Evolutionary conservation across 148 eudicot genomes (phyloP).

Genomic region (Heliosperma pusillum): DNA sequence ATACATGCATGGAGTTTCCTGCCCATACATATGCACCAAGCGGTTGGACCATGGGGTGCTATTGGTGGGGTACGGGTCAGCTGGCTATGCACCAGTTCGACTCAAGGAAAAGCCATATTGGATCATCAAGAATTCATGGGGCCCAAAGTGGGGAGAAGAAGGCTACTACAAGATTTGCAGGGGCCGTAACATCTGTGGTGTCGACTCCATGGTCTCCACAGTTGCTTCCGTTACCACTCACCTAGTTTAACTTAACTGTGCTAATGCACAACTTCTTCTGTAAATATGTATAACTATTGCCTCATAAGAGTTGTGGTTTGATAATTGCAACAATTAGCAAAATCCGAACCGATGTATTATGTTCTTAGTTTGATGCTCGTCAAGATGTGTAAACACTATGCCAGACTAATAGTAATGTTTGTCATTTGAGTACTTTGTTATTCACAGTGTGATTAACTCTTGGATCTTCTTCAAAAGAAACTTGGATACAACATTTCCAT

Average conservation of each 20-base stretch:
- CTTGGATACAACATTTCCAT: too few relatives aligned
- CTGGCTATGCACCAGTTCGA: conserved; percentile 56
- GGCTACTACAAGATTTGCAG: conserved; percentile 77
- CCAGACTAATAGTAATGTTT: not conserved
- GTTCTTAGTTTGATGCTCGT: not conserved
- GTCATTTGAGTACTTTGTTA: not conserved
- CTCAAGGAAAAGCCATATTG: conserved; percentile 81
- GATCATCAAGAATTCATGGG: conserved; percentile 93
- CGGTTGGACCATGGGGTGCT: conserved; percentile 76
- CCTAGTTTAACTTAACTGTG: not conserved
- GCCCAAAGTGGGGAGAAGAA: conserved; percentile 69
- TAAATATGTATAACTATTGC: conserved; percentile 16
- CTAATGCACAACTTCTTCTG: conserved; percentile 5
- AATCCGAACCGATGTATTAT: not conserved
- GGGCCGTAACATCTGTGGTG: conserved; percentile 64
- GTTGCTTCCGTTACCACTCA: conserved; percentile 47
- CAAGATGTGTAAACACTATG: too few relatives aligned
- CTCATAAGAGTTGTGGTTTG: not conserved
- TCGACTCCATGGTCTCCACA: conserved; percentile 72
- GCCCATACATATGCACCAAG: conserved; percentile 68
- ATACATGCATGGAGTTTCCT: conserved; percentile 68
- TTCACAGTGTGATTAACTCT: conserved; percentile 7
- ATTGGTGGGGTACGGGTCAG: conserved; percentile 68
- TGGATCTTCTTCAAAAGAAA: too few relatives aligned
- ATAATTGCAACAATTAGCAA: not conserved